Base-by-base conservation (phyloP, 495 filamentous ascomycete species). In the Alectoria sarmentosa region DNA sequence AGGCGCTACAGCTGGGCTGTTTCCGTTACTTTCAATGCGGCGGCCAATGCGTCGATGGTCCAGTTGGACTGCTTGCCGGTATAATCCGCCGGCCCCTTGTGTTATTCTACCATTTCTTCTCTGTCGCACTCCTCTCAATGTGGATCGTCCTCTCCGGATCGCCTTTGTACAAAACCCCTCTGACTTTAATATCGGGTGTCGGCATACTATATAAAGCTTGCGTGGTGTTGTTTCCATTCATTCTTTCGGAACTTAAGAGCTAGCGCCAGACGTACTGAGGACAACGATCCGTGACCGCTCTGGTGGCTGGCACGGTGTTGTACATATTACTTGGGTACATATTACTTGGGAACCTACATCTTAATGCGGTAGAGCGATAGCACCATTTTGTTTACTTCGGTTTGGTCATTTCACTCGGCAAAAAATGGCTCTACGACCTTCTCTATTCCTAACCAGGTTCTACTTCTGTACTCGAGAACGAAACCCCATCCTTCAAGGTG, bases 41-140 rank as follows among this genome's bases (percentile, higher is more conserved):
- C 46, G 83, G 85, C 62, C 75, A 77, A 57, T 86, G 83, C 72
- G 80, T 90, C 41, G 82, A 88, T 65, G 90, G 86, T 28, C 94
- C 94, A 9, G 84, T 89, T 60, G 88, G 90, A 32, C 79, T 98
- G 56, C 79, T 98, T 1, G 94, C 87, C 5, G 95, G 92, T 56
- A 80, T 97, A 55, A 87, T 95, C 71, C 80, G 87, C 26, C 83
- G 84, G 56, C 94, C 94, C 3, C 69, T 87, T 34, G 83, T 91
- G 54, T 85, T 98, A 60, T 86, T 95, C 69, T 89, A 85, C 71
- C 93, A 98, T 76, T 98, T 98, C 78, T 98, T 96, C 76, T 83
- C 85, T 32, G 94, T 98, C 41, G 94, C 94, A 1, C 84, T 97
- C 68, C 82, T 95, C 61, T 86, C 88, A 21, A 92, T 98, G 64